Evolutionary conservation across 148 eudicot species (phyloP).

Genomic region (Silene conica): DNA sequence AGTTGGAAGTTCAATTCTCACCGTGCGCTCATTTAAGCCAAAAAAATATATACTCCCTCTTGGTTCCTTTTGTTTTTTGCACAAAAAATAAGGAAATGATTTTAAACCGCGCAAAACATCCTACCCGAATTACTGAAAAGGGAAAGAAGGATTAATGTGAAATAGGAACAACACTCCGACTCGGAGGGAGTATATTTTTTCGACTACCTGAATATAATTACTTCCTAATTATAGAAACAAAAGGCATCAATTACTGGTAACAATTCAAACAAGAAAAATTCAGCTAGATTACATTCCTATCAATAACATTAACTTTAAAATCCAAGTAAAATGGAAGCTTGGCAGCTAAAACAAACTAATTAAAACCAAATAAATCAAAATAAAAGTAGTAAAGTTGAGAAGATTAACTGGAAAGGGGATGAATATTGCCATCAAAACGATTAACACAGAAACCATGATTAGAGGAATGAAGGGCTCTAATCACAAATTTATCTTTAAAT

Average conservation of each 20-base stretch:
- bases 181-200: no score
- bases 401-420: constrained; percentile 49
- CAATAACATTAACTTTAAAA: not conserved
- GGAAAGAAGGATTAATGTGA: no score
- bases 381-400: not conserved
- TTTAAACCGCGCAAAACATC: no score
- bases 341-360: not conserved
- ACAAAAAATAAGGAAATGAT: no score
- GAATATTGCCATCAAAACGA: constrained; percentile 57
- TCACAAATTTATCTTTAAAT: constrained; percentile 55
- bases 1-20: no score
- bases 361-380: not conserved
- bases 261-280: not conserved
- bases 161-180: no score
- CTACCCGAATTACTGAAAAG: no score
- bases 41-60: no score
- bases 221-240: not conserved
- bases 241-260: not conserved
- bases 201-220: not conserved
- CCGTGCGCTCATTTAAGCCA: no score
- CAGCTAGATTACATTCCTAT: not conserved
- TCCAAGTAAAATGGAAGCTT: not conserved
- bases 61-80: no score
- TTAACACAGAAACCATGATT: constrained; percentile 58
- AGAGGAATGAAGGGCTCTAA: constrained; percentile 54